Base-by-base conservation (phyloP, 306 rosid species). In the Dicorynia guianensis region DNA sequence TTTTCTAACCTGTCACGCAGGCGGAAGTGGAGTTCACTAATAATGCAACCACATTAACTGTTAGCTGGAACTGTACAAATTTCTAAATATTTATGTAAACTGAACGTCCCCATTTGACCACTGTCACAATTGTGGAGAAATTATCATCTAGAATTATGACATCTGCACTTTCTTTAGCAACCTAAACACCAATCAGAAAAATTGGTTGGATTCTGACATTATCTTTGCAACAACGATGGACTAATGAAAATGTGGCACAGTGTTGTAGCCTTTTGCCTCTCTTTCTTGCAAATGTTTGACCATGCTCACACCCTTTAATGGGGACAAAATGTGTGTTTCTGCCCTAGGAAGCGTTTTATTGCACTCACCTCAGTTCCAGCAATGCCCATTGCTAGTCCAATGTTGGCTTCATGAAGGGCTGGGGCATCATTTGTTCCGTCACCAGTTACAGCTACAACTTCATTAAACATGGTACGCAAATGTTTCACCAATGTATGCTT, bases 371-470 rank as follows among this genome's bases (percentile, higher is more conserved):
- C 99, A 70, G 99, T 95, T 70, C 99, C 99, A 46, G 97, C 97
- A 53, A 95, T 92, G 43, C 99, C 99, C 99, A 95, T 95, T 75
- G 99, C 99, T 50, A 95, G 88, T 82, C 99, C 99, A 82, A 95
- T 92, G 76, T 95, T 97, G 20, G 99, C 99, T 83, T 95, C 97
- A 50, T 95, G 97, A 80, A 95, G 99, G 11, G 99, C 99, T 4
- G 99, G 99, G 35, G 97, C 97, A 86, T 95, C 99, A 61, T 95
- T 95, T 82, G 97, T 95, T 78, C 99, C 99, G 72, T 92, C 99
- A 13, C 99, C 99, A 44, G 99, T 95, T 54, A 95, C 97, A 60
- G 99, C 99, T 72, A 95, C 99, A 25, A 95, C 99, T 84, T 95
- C 97, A 61, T 84, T 84, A 54, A 95, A 87, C 12, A 97, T 84